These are phyloP conservation scores for Beverwykella pulmonaria DNA, from an alignment of 495 filamentous ascomycete species.

Conservation along the genomic window DNA sequence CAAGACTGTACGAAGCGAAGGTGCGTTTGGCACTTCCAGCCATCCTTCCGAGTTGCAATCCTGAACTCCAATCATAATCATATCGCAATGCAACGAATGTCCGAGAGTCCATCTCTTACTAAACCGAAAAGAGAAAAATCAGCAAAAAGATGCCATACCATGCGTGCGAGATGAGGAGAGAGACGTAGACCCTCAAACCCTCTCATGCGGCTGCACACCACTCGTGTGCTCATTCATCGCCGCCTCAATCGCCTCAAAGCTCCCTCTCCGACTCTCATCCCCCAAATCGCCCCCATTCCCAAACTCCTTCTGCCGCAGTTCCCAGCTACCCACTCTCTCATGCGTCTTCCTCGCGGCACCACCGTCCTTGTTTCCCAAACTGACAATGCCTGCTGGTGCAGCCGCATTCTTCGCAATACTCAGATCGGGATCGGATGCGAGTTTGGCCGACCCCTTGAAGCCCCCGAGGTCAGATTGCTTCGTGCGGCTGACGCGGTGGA, in stretches of 20 bases:
- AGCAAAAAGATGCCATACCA: neutral
- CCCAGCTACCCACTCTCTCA: constrained; percentile 49
- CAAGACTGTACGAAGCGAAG: constrained; percentile 29
- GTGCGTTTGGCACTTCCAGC: neutral
- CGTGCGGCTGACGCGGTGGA: constrained; percentile 34
- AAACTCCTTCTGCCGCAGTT: constrained; percentile 43
- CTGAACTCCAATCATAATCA: neutral
- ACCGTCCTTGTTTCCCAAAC: constrained; percentile 21
- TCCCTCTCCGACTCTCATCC: constrained; percentile 32
- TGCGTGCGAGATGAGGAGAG: too few species aligned
- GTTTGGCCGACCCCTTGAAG: constrained; percentile 44
- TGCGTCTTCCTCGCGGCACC: constrained; percentile 23
- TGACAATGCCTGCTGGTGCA: constrained; percentile 32
- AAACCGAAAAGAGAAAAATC: neutral
- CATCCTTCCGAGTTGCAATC: neutral
- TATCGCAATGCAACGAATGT: neutral
- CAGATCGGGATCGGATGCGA: constrained; percentile 45
- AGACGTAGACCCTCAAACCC: constrained; percentile 27
- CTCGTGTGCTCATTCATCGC: constrained; percentile 38
- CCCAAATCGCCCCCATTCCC: constrained; percentile 10
- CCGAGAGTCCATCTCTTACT: too few species aligned
- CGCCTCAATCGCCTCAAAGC: constrained; percentile 41
- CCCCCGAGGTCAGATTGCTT: constrained; percentile 36
- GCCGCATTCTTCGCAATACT: constrained; percentile 36
- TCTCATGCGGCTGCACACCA: constrained; percentile 37